Evolutionary conservation across 2,329 filamentous ascomycete genomes (phyloP), one percentile per base, ranked within the genome.

Genomic region (Hyphodiscus sp.): DNA sequence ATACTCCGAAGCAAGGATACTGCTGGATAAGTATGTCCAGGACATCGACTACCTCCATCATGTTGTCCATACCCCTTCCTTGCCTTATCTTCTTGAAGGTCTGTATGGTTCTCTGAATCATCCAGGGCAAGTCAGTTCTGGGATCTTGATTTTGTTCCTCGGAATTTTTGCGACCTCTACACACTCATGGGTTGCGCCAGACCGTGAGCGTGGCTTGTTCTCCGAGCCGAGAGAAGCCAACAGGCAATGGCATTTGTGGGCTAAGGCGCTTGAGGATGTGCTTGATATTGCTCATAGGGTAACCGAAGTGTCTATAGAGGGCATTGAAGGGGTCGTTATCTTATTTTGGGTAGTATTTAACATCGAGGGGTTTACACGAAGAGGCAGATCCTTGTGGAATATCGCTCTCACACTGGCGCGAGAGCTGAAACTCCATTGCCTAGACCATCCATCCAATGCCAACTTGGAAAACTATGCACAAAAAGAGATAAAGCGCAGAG

Each of bases 321-420:
- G 63, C 51, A 55, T 72, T 5, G 69, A 72, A 56, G 68, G 65
- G 0, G 65, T 66, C 20, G 64, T 69, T 13, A 69, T 73, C n/a
- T 2, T 65, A 0, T 57, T 59, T 3, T 72, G 69, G 51, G 57
- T 70, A 16, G 56, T 65, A n/a, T 51, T 46, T 16, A 68, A 71
- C 41, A 30, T 68, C 3, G 66, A 70, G 49, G 70, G 70, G 2
- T 59, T 70, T 10, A 65, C 68, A 3, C 52, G 61, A 18, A 65
- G 67, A 51, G 68, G 62, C 45, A 59, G 66, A 19, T 59, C 61
- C 42, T 53, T 71, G 29, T 62, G 67, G n/a, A 54, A 58, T 2
- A 65, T 60, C 16, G 67, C 61, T 16, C 60, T 70, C 1, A 56
- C 66, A 1, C 52, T 69, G n/a, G 60, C 50, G 43, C 57, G 41